These are phyloP conservation scores for Pseudozyma pruni DNA, from an alignment of 1,284 basidiomycete genomes.

Conservation along the genomic window DNA sequence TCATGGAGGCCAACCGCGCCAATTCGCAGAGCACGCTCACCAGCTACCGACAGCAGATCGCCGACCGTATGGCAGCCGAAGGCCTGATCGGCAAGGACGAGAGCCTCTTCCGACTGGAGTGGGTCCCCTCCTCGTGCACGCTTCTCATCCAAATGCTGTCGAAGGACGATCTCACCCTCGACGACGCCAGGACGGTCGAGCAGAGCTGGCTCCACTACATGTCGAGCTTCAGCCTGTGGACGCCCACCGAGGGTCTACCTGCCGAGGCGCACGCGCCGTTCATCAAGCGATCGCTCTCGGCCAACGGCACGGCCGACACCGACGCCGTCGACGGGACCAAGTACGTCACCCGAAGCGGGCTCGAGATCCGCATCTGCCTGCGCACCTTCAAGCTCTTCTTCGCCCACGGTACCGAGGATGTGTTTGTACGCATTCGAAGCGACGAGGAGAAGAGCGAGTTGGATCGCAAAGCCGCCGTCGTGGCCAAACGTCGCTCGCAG, in stretches of 20 bases:
- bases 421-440: constrained; percentile 59
- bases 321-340: constrained; percentile 42
- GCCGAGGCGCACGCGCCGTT: constrained; percentile 61
- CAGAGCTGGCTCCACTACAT: constrained; percentile 90
- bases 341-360: constrained; percentile 72
- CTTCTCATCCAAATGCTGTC: constrained; percentile 87
- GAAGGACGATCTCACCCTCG: constrained; percentile 86
- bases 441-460: constrained; percentile 30
- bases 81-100: constrained; percentile 86
- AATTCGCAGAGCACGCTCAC: constrained; percentile 50
- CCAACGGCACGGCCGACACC: constrained; percentile 35
- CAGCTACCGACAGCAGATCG: constrained; percentile 85
- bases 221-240: constrained; percentile 76
- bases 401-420: constrained; percentile 68
- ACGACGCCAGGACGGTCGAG: constrained; percentile 83
- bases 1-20: constrained; percentile 73
- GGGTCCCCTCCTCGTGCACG: constrained; percentile 76
- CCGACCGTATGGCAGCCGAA: constrained; percentile 83
- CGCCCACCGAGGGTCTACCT: constrained; percentile 65
- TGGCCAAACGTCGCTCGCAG: constrained; percentile 25
- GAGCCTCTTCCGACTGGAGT: constrained; percentile 90
- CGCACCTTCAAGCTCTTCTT: constrained; percentile 70
- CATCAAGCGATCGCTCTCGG: constrained; percentile 51
- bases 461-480: constrained; percentile 29
- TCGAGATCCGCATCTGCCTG: constrained; percentile 69